These are phyloP conservation scores for Aschersonia sp. DNA, from an alignment of 2,329 filamentous ascomycete genomes.

Conservation along the genomic window DNA sequence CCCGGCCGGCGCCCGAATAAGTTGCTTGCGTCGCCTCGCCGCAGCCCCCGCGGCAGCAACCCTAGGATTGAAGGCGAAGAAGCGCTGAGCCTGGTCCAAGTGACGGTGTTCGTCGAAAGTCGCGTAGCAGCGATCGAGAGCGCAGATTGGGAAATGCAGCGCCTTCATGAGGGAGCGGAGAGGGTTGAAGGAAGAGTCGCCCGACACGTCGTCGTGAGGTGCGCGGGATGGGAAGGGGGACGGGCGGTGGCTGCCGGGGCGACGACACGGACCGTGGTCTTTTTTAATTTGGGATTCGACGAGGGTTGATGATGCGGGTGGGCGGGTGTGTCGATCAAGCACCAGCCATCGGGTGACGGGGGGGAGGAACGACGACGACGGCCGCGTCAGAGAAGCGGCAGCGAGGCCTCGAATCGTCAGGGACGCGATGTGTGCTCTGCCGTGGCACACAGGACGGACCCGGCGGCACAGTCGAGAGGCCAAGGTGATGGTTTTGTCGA, in stretches of 20 bases:
- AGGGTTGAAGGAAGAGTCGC: constrained; percentile 8
- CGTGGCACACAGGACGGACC: too few relatives aligned
- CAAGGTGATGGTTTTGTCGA: too few relatives aligned
- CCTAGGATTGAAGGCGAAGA: constrained; percentile 28
- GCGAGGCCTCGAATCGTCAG: too few relatives aligned
- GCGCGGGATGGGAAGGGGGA: background rate
- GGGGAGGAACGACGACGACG: too few relatives aligned
- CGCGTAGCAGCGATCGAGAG: constrained; percentile 29
- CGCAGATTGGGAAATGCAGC: constrained; percentile 31
- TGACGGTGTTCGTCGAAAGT: constrained; percentile 29
- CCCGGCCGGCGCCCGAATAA: background rate
- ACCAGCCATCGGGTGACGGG: constrained; percentile 1
- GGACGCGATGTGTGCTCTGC: too few relatives aligned
- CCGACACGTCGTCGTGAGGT: too few relatives aligned
- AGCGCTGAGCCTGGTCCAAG: constrained; percentile 21
- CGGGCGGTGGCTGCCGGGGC: background rate
- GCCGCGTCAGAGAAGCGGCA: too few relatives aligned
- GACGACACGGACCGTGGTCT: background rate
- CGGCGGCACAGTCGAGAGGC: too few relatives aligned
- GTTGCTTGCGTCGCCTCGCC: constrained; percentile 20
- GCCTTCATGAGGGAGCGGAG: constrained; percentile 27
- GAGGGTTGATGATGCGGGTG: background rate
- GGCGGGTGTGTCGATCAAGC: background rate
- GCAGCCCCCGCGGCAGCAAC: constrained; percentile 25
- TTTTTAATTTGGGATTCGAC: background rate